Conservation (phyloP, 768 basidiomycete species). For the Xerocomus potaroensis region DNA sequence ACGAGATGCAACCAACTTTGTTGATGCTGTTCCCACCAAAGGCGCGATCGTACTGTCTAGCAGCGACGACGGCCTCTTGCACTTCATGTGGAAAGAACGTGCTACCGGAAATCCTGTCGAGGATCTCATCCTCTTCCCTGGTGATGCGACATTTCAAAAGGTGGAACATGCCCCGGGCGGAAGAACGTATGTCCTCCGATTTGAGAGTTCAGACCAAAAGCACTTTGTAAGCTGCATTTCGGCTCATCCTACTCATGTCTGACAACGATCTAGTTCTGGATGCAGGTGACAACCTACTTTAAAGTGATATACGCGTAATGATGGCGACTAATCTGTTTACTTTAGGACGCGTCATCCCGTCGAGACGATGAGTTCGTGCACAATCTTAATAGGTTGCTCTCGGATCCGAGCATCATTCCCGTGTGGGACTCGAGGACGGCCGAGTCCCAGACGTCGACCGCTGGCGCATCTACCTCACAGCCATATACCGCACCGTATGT, state of each 20-base stretch:
- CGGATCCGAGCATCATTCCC: conserved; percentile 58
- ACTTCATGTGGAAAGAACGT: conserved; percentile 79
- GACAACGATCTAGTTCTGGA: conserved; percentile 61
- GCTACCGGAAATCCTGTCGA: conserved; percentile 57
- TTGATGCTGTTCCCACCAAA: conserved; percentile 66
- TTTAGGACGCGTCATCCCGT: conserved; percentile 59
- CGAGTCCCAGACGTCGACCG: conserved; percentile 42
- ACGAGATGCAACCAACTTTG: conserved; percentile 58
- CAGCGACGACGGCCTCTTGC: conserved; percentile 72
- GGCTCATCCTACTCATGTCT: not conserved
- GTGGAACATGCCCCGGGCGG: conserved; percentile 63
- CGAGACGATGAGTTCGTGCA: conserved; percentile 70
- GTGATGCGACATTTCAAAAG: conserved; percentile 77
- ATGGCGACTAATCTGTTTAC: not conserved
- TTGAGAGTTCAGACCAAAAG: conserved; percentile 83
- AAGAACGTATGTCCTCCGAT: conserved; percentile 84
- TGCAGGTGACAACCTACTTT: conserved; percentile 58
- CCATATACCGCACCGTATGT: conserved; percentile 31
- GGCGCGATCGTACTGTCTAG: conserved; percentile 67
- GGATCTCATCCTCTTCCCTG: conserved; percentile 85
- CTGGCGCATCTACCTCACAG: conserved; percentile 28
- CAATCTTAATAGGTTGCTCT: conserved; percentile 67
- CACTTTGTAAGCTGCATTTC: conserved; percentile 70
- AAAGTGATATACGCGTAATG: not conserved
- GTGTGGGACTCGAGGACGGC: conserved; percentile 48